These are phyloP conservation scores for Furcasterigmium furcatum DNA, from an alignment of 2,329 filamentous ascomycete species.

Conservation along the genomic window DNA sequence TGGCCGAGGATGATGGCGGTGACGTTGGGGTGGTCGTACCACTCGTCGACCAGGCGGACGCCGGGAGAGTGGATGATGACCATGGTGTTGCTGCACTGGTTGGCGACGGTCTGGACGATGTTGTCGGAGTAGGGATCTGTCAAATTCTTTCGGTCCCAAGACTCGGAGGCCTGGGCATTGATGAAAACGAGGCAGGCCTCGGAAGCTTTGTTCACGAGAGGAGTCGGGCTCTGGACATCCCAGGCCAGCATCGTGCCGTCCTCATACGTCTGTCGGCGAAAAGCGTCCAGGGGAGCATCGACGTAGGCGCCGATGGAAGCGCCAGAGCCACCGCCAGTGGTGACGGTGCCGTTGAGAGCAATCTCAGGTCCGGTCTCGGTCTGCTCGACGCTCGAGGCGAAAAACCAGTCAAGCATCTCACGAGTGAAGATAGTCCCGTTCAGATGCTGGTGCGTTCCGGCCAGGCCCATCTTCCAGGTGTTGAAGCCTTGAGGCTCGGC, in stretches of 20 bases:
- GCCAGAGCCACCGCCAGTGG: conserved; percentile 78
- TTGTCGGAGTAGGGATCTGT: conserved; percentile 64
- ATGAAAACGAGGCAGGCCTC: conserved; percentile 68
- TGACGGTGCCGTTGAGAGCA: conserved; percentile 75
- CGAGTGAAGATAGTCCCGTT: background rate
- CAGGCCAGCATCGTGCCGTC: conserved; percentile 56
- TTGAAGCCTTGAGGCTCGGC: conserved; percentile 51
- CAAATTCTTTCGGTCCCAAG: conserved; percentile 58
- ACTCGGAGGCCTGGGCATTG: conserved; percentile 71
- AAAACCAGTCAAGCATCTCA: background rate
- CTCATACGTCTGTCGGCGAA: conserved; percentile 58
- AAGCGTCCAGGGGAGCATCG: conserved; percentile 67
- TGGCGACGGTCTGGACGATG: conserved; percentile 61
- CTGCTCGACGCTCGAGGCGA: too few relatives aligned
- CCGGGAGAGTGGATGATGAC: conserved; percentile 87
- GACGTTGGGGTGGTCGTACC: conserved; percentile 72
- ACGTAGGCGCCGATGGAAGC: conserved; percentile 73
- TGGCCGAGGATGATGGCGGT: conserved; percentile 83
- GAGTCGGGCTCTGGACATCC: conserved; percentile 49
- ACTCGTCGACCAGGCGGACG: conserved; percentile 72
- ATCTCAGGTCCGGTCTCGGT: conserved; percentile 14
- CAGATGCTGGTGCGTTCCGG: conserved; percentile 31
- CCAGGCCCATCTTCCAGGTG: conserved; percentile 37
- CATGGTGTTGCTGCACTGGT: conserved; percentile 81
- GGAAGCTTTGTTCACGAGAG: conserved; percentile 43